Percentiles rank a stretch among this genome's conserved stretches.
Conservation (phyloP, 1,284 basidiomycete species). For the Entoloma clypeatum region DNA sequence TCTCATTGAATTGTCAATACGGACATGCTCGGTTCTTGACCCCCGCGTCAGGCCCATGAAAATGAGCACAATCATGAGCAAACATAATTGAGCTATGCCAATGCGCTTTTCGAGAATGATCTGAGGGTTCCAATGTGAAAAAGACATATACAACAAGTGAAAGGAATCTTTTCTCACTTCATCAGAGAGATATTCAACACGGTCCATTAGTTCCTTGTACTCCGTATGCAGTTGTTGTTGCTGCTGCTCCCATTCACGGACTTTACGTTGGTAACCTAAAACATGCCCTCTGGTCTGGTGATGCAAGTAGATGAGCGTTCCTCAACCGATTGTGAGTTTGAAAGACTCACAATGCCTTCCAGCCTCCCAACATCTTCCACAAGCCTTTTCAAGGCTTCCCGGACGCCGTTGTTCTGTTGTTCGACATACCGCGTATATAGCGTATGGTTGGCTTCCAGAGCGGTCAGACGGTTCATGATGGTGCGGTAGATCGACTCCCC, state of each 20-base stretch:
- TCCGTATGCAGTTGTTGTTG: constrained; percentile 66
- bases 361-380: constrained; percentile 78
- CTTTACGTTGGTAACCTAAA: constrained; percentile 58
- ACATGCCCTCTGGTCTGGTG: constrained; percentile 63
- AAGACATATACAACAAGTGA: constrained; percentile 3
- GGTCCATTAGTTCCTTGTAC: constrained; percentile 58
- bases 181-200: constrained; percentile 68
- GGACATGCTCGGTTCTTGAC: constrained; percentile 45
- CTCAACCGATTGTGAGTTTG: background rate
- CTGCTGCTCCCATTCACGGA: constrained; percentile 71
- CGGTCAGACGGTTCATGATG: constrained; percentile 89
- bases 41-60: constrained; percentile 85
- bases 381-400: constrained; percentile 74
- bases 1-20: constrained; percentile 34
- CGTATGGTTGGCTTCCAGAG: constrained; percentile 86
- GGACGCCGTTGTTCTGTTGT: constrained; percentile 79
- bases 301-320: constrained; percentile 11
- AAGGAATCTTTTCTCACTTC: constrained; percentile 48
- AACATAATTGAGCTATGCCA: constrained; percentile 77
- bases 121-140: constrained; percentile 34
- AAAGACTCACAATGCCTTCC: constrained; percentile 66
- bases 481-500: constrained; percentile 97
- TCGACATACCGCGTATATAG: constrained; percentile 87
- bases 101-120: constrained; percentile 81
- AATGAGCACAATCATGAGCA: constrained; percentile 74